Base-by-base conservation (phyloP, 176 grass and related monocot genomes). In the Raddia distichophylla region DNA sequence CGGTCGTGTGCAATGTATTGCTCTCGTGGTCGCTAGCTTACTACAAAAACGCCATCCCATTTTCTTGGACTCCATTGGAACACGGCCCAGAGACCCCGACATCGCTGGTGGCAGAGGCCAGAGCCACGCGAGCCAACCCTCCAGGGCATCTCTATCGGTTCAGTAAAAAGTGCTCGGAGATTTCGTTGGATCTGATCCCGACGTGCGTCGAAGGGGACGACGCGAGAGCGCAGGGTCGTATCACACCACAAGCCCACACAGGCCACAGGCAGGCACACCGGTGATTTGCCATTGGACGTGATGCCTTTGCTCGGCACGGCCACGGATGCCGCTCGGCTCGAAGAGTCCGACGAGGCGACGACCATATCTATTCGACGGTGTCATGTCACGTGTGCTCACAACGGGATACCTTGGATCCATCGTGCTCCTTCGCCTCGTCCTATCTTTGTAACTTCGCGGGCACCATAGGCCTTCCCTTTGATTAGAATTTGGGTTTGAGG, bases 41-140 rank as follows among this genome's bases (percentile, higher is more conserved):
- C 37, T 40, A 40, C 37, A 40, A 66, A n/a, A 74, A 63, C 37
- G 9, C 17, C 11, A 32, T 42, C 70, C 80, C 69, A 65, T 64
- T 27, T 83, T 42, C 47, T 54, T 74, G 69, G 70, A 32, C 12
- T 54, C 62, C 62, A 37, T 8, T 37, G 13, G 62, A 13, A 64
- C 33, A 33, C 1, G 27, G 27, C 60, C 27, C 17, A 61, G 42
- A 3, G 27, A 0, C 10, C 37, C 47, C 16, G 56, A 70, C 75
- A 42, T 35, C 59, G 10, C 64, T 53, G 78, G 63, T 16, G 10
- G 70, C 54, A 81, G 57, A 74, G 74, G 40, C 48, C 44, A 54
- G 60, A 45, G 51, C 69, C 18, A 42, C 44, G 1, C 32, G 40
- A 40, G 18, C 32, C 3, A 34, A 18, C 18, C 13, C 18, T 3